These are phyloP conservation scores for Colletotrichum godetiae DNA, from an alignment of 2,329 filamentous ascomycete species.

Conservation along the genomic window DNA sequence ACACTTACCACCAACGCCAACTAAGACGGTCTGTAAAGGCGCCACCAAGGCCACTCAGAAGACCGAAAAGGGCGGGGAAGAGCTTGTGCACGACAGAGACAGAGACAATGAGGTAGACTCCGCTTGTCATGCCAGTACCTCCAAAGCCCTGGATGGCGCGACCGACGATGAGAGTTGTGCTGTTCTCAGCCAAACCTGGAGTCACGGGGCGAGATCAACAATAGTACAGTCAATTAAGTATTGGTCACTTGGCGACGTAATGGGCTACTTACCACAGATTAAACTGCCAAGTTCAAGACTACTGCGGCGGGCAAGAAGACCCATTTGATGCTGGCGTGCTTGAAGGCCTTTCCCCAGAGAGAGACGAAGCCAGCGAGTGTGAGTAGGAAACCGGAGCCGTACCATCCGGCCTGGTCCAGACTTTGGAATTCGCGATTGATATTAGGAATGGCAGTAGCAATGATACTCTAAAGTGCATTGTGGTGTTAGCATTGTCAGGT, in stretches of 20 bases:
- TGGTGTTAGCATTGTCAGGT: background rate
- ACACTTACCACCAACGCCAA: slow-evolving; percentile 31
- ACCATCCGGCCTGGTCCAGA: slow-evolving; percentile 58
- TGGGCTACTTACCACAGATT: background rate
- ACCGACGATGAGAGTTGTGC: slow-evolving; percentile 11
- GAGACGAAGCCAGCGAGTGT: slow-evolving; percentile 40
- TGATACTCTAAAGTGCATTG: slow-evolving; percentile 46
- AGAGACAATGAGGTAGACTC: slow-evolving; percentile 47
- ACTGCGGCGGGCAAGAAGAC: slow-evolving; percentile 36
- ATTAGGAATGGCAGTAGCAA: slow-evolving; percentile 55
- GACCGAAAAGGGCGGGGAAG: slow-evolving; percentile 40
- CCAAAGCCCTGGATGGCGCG: slow-evolving; percentile 23
- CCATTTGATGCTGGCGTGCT: slow-evolving; percentile 50
- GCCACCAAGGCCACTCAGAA: slow-evolving; percentile 45
- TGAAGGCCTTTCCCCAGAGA: slow-evolving; percentile 43
- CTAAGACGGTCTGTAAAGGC: slow-evolving; percentile 45
- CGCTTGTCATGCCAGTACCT: slow-evolving; percentile 42
- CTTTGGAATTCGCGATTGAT: slow-evolving; percentile 52
- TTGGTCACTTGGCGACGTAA: too few species aligned
- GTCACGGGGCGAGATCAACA: too few species aligned
- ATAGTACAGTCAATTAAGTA: too few species aligned
- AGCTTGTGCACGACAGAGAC: too few species aligned
- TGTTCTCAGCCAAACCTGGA: background rate
- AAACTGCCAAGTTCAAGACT: slow-evolving; percentile 28
- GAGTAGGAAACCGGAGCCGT: slow-evolving; percentile 54